phyloP scores from a whole-genome alignment of 345 rosid species.

The Bretschneidera sinensis region DNA sequence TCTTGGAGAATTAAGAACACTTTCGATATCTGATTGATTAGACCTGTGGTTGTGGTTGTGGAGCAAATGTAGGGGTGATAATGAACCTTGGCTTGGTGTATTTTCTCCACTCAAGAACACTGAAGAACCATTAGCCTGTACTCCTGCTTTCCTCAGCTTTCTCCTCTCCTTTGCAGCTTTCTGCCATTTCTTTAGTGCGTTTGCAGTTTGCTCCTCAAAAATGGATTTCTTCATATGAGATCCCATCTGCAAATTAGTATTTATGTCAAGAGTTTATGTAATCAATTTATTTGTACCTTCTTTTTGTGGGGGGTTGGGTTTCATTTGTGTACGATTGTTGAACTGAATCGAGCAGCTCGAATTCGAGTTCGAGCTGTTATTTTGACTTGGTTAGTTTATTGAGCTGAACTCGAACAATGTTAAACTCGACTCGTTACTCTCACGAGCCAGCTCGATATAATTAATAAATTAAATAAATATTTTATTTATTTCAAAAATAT shows the following conservation, averaged over 20 bases:
- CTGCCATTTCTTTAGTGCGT: slow-evolving; percentile 44
- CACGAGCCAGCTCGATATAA: too few relatives aligned
- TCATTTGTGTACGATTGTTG: too few relatives aligned
- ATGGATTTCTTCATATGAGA: slow-evolving; percentile 56
- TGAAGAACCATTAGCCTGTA: slow-evolving; percentile 1
- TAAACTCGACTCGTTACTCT: too few relatives aligned
- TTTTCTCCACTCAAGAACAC: slow-evolving; percentile 22
- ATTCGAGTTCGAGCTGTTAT: too few relatives aligned
- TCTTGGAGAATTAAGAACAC: slow-evolving; percentile 14
- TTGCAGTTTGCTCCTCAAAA: slow-evolving; percentile 56
- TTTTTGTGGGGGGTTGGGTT: too few relatives aligned
- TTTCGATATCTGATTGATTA: not conserved
- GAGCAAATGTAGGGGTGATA: slow-evolving; percentile 27
- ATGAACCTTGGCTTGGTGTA: slow-evolving; percentile 25
- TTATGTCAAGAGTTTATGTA: too few relatives aligned
- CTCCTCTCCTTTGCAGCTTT: slow-evolving; percentile 34
- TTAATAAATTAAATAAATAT: too few relatives aligned
- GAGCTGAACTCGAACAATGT: too few relatives aligned
- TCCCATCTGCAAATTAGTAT: slow-evolving; percentile 38
- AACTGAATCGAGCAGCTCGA: too few relatives aligned
- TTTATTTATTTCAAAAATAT: too few relatives aligned
- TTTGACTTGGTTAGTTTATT: too few relatives aligned
- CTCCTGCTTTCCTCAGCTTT: slow-evolving; percentile 19
- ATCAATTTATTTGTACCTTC: too few relatives aligned
- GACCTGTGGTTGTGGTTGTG: slow-evolving; percentile 15